Evolutionary conservation across 208 protist genomes (phyloP), one percentile per base, ranked within the genome.

Genomic region (Naegleria fowleri): DNA sequence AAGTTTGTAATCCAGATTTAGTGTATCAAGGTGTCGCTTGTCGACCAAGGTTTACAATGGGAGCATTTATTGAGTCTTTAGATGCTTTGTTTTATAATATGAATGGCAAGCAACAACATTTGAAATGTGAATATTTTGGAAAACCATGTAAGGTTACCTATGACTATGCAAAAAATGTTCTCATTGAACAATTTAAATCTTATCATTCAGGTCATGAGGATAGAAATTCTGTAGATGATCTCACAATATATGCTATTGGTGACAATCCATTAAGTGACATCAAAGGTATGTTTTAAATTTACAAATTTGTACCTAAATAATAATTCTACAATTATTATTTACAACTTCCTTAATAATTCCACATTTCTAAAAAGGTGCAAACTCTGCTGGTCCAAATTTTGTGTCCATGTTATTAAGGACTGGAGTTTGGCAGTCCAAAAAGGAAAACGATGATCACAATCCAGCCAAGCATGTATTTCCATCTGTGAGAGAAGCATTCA

Each of bases 181-280:
- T 88, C 9, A 67, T 67, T 19, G 55, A 67, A 2, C 55, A 67
- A 19, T 67, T 67, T 4, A 67, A 29, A 67, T 67, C 55, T 29
- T 67, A 15, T 29, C 55, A 67, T 67, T 2, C 2, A 3, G 55
- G 55, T 67, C 55, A 67, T 67, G 55, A 67, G 19, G 55, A 67
- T 19, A 67, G 55, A 67, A 29, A 67, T 67, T 29, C 11, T 19
- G 55, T 67, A 15, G 55, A 67, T 19, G 36, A 58, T 59, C 6
- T 19, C 5, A 58, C 0, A 36, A 87, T 88, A 38, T 88, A 88
- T 88, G 41, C 22, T 0, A 38, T 88, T 51, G 84, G 84, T 22
- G 84, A 88, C n/a, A 88, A 88, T 88, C 41, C 41, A 58, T 25
- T 38, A 5, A 55, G 41, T 88, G 84, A 88, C 55, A 55, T 88